phyloP scores from a whole-genome alignment of 1,284 basidiomycete genomes.

The Fomitiporia mediterranea region DNA sequence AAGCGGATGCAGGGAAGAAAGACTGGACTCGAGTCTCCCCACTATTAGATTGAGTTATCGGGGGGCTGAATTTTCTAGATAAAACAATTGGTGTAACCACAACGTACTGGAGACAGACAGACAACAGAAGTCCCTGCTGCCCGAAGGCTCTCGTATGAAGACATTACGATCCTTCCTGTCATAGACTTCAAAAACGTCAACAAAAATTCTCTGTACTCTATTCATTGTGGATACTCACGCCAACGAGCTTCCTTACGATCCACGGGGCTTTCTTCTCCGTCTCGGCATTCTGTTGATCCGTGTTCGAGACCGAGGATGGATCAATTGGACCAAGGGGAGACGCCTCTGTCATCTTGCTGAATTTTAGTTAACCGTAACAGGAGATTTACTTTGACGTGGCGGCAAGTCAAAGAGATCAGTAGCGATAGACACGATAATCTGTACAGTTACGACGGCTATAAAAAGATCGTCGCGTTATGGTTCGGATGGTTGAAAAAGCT shows the following conservation, averaged over 20 bases:
- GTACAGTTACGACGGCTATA: too few relatives aligned
- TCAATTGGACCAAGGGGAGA: constrained; percentile 53
- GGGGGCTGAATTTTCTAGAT: too few relatives aligned
- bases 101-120: constrained; percentile 56
- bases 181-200: constrained; percentile 43
- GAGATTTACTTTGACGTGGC: neutral
- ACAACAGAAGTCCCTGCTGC: constrained; percentile 56
- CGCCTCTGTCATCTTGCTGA: constrained; percentile 19
- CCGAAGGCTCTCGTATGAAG: constrained; percentile 56
- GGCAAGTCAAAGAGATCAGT: too few relatives aligned
- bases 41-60: constrained; percentile 31
- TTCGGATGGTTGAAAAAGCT: too few relatives aligned
- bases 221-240: constrained; percentile 37
- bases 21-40: constrained; percentile 61
- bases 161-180: constrained; percentile 62
- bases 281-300: constrained; percentile 32
- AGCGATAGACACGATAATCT: neutral
- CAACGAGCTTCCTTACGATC: constrained; percentile 60
- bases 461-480: too few relatives aligned
- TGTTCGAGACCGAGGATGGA: constrained; percentile 39
- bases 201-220: neutral
- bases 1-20: constrained; percentile 63
- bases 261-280: constrained; percentile 55
- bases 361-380: neutral
- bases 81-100: constrained; percentile 4